Conservation (phyloP, 164 flowering plant genomes). For the Stephania japonica region DNA sequence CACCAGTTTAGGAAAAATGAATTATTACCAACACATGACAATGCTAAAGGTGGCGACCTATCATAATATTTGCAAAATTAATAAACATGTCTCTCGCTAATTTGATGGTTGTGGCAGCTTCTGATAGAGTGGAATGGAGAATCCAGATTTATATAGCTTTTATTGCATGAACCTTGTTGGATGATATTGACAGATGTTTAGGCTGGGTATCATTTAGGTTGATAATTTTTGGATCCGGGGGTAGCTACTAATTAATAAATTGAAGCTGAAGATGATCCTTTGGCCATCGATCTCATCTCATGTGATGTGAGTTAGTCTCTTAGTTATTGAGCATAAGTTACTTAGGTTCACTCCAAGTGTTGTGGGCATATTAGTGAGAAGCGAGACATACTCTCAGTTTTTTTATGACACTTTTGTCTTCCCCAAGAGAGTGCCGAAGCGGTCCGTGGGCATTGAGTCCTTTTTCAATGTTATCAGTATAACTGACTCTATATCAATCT, state of each 20-base stretch:
- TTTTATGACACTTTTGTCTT: neutral
- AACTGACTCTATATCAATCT: neutral
- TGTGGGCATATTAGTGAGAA: neutral
- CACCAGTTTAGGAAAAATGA: too few relatives aligned
- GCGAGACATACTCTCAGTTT: neutral
- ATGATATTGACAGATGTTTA: neutral
- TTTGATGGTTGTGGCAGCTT: too few relatives aligned
- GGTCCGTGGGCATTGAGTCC: neutral
- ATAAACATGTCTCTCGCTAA: too few relatives aligned
- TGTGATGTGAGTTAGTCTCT: neutral
- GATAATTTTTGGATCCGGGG: neutral
- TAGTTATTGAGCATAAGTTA: neutral
- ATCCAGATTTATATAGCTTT: too few relatives aligned
- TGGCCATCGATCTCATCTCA: neutral
- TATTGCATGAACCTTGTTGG: neutral
- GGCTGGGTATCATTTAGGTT: neutral
- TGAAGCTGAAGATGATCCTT: neutral
- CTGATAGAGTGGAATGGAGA: too few relatives aligned
- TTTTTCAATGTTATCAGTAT: neutral
- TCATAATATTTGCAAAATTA: too few relatives aligned
- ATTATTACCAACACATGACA: too few relatives aligned
- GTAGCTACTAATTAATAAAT: neutral
- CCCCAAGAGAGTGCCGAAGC: neutral
- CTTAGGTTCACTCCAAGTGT: neutral
- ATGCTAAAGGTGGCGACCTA: too few relatives aligned